These are phyloP conservation scores for Fremontodendron californicum DNA, from an alignment of 345 rosid genomes.

Conservation along the genomic window DNA sequence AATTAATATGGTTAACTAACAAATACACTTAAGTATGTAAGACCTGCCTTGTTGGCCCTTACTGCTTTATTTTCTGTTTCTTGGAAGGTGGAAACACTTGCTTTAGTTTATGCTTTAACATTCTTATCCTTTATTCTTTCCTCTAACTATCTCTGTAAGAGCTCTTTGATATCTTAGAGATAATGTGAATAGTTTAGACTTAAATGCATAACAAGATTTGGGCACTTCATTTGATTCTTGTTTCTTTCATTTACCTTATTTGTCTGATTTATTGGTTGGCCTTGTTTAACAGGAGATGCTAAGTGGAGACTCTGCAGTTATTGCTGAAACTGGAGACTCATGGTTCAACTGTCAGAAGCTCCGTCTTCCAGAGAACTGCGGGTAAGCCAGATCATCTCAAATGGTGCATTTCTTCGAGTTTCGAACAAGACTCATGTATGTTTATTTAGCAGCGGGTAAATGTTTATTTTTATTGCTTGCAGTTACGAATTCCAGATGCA, in stretches of 20 bases:
- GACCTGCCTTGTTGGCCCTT: background rate
- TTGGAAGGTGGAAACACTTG: background rate
- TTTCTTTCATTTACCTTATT: background rate
- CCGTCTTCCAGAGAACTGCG: constrained; percentile 62
- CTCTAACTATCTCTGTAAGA: background rate
- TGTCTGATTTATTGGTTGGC: background rate
- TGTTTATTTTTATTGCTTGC: constrained; percentile 10
- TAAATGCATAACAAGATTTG: background rate
- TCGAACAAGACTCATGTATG: background rate
- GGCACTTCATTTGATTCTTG: background rate
- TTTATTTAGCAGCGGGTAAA: background rate
- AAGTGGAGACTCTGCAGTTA: constrained; percentile 48
- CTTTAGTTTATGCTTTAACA: background rate
- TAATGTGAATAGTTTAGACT: background rate
- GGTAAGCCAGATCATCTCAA: constrained; percentile 34
- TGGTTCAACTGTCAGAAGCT: constrained; percentile 86
- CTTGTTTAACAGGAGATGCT: constrained; percentile 42
- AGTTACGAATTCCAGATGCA: constrained; percentile 84
- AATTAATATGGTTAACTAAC: background rate
- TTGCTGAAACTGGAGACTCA: constrained; percentile 77
- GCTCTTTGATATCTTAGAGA: background rate
- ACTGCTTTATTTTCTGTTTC: background rate
- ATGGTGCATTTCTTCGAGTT: background rate
- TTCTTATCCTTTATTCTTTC: background rate
- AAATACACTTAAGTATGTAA: too few species aligned